Conservation (phyloP, 2,329 filamentous ascomycete species). For the Aureobasidium namibiae region DNA sequence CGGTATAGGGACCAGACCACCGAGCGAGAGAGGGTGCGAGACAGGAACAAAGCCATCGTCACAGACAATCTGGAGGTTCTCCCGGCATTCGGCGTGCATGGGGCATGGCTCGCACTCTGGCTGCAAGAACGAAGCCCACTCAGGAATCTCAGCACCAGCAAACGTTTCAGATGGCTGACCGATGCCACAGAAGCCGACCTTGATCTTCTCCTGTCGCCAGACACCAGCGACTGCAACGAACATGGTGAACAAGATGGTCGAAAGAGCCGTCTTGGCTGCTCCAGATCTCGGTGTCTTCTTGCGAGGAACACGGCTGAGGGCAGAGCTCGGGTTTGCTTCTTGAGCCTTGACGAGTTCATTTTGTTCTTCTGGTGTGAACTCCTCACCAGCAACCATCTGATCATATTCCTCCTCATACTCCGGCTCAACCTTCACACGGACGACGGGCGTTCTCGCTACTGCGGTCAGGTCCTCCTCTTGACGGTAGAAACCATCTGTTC, state of each 20-base stretch:
- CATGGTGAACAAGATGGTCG: conserved; percentile 62
- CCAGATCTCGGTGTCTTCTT: conserved; percentile 17
- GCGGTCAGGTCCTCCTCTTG: conserved; percentile 46
- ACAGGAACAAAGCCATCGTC: conserved; percentile 81
- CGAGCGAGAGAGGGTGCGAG: conserved; percentile 73
- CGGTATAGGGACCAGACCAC: conserved; percentile 72
- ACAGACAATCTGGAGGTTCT: conserved; percentile 67
- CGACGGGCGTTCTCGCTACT: conserved; percentile 50
- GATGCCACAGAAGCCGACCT: conserved; percentile 88
- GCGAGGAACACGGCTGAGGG: conserved; percentile 5
- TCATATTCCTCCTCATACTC: conserved; percentile 24
- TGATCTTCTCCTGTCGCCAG: conserved; percentile 93
- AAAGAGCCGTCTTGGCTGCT: conserved; percentile 56
- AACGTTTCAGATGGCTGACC: conserved; percentile 54
- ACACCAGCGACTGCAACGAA: conserved; percentile 67
- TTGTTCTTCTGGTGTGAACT: conserved; percentile 89
- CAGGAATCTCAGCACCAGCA: conserved; percentile 59
- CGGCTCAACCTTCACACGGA: conserved; percentile 27
- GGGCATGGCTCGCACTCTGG: conserved; percentile 89
- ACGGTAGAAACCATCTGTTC: conserved; percentile 34
- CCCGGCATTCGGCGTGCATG: conserved; percentile 79
- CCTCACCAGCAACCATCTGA: conserved; percentile 63
- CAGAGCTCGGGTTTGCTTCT: neutral
- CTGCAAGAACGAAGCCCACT: conserved; percentile 60
- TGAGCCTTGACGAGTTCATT: conserved; percentile 57